A percentile compares a stretch with the other conserved stretches of the same genome.
phyloP scores from a whole-genome alignment of 164 flowering plant genomes.

The Echeveria elegans region DNA sequence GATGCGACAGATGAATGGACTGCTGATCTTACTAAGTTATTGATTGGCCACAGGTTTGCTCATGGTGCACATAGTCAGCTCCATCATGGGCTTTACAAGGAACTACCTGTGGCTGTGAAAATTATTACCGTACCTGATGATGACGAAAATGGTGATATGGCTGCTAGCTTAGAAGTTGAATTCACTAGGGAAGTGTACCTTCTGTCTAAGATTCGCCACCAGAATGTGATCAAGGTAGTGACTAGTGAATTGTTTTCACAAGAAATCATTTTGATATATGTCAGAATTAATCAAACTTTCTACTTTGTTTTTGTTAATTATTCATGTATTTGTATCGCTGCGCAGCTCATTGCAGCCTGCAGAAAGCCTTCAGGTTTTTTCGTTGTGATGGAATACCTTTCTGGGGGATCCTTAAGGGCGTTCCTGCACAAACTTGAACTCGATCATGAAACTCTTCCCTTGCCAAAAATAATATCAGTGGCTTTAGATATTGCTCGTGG shows the following conservation, averaged over 20 bases:
- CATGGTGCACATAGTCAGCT: conserved; percentile 5
- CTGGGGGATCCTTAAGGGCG: conserved; percentile 80
- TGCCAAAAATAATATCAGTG: conserved; percentile 38
- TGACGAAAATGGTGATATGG: conserved; percentile 1
- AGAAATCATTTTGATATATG: not conserved
- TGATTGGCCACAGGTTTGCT: conserved; percentile 5
- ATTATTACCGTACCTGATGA: conserved; percentile 6
- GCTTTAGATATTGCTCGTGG: conserved; percentile 82
- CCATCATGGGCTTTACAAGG: conserved; percentile 7
- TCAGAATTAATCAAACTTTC: not conserved
- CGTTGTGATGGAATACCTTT: conserved; percentile 62
- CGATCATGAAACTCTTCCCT: conserved; percentile 45
- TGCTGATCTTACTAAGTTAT: conserved; percentile 2
- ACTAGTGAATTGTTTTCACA: not conserved
- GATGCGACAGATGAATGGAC: not conserved
- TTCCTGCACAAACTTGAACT: conserved; percentile 65
- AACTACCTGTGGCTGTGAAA: conserved; percentile 8
- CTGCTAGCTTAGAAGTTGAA: not conserved
- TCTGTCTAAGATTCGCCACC: not conserved
- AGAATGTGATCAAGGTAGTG: conserved; percentile 2
- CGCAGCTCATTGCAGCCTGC: conserved; percentile 78
- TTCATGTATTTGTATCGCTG: conserved; percentile 1
- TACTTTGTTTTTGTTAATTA: not conserved
- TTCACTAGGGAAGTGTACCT: conserved; percentile 4
- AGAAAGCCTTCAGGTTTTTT: conserved; percentile 65